Conservation (phyloP, 495 filamentous ascomycete genomes). For the Aspergillus olivimuriae region DNA sequence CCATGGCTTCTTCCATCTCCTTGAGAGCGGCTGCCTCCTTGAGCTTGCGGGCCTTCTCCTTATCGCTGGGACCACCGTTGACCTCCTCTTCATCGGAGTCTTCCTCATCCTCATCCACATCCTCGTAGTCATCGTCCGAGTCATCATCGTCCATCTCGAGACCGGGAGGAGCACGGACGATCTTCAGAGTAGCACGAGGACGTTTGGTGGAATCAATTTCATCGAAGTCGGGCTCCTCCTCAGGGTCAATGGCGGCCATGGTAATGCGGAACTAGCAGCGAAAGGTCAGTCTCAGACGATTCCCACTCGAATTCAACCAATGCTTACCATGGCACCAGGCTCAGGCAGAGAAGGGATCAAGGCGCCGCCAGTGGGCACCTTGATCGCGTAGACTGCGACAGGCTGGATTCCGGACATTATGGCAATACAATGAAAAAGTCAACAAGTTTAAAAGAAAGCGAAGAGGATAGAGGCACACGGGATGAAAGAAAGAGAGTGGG, state of each 20-base stretch:
- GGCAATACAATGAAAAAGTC: slow-evolving; percentile 5
- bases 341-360: slow-evolving; percentile 68
- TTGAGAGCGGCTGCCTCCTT: slow-evolving; percentile 59
- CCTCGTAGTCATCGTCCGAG: slow-evolving; percentile 54
- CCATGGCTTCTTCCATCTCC: slow-evolving; percentile 58
- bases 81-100: slow-evolving; percentile 65
- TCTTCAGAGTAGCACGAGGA: slow-evolving; percentile 79
- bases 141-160: slow-evolving; percentile 48
- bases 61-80: slow-evolving; percentile 87
- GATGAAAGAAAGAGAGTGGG: slow-evolving; percentile 22
- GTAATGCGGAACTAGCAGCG: slow-evolving; percentile 76
- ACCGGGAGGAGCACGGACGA: slow-evolving; percentile 62
- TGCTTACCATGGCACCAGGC: slow-evolving; percentile 75
- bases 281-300: not conserved
- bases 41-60: slow-evolving; percentile 78
- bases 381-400: slow-evolving; percentile 82
- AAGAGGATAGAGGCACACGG: slow-evolving; percentile 11
- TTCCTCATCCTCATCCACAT: slow-evolving; percentile 52
- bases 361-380: slow-evolving; percentile 73
- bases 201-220: slow-evolving; percentile 52
- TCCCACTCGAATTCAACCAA: not conserved
- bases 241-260: slow-evolving; percentile 97
- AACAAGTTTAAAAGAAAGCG: slow-evolving; percentile 8
- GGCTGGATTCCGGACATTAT: slow-evolving; percentile 56
- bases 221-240: slow-evolving; percentile 60